Conservation (phyloP, 768 basidiomycete genomes). For the Lactarius psammicola region DNA sequence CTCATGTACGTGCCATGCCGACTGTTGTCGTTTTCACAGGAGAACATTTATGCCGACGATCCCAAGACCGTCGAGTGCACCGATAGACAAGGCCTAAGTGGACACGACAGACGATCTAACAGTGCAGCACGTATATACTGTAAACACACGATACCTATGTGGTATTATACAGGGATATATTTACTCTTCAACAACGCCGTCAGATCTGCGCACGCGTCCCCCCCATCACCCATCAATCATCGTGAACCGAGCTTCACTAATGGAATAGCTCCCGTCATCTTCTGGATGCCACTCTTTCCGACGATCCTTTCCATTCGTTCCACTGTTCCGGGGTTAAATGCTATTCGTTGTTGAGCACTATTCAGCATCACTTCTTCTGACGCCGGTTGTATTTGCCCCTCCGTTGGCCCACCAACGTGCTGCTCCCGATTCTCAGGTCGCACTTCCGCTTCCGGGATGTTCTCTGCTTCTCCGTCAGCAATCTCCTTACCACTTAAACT, state of each 20-base stretch:
- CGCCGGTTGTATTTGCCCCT: constrained; percentile 21
- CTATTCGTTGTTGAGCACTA: constrained; percentile 21
- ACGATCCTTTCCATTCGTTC: constrained; percentile 25
- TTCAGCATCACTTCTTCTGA: constrained; percentile 19
- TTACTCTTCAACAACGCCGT: background rate
- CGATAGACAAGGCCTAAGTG: constrained; percentile 5
- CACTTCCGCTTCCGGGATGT: constrained; percentile 14
- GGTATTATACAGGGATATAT: constrained; percentile 2
- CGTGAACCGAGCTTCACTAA: constrained; percentile 13
- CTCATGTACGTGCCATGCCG: background rate
- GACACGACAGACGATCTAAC: background rate
- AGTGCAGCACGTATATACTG: constrained; percentile 1
- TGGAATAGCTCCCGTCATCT: constrained; percentile 19
- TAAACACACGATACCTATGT: background rate
- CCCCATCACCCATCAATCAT: background rate
- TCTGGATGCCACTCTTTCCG: constrained; percentile 20
- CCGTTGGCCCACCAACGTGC: constrained; percentile 20
- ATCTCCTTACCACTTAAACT: background rate
- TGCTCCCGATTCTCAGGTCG: background rate
- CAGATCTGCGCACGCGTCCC: constrained; percentile 9
- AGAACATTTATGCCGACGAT: constrained; percentile 26
- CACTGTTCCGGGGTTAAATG: constrained; percentile 21
- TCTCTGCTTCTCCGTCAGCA: constrained; percentile 17
- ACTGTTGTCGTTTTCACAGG: constrained; percentile 13
- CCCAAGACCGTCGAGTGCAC: constrained; percentile 16